phyloP scores from a whole-genome alignment of 2,329 filamentous ascomycete genomes.

The Conoideocrella luteorostrata region DNA sequence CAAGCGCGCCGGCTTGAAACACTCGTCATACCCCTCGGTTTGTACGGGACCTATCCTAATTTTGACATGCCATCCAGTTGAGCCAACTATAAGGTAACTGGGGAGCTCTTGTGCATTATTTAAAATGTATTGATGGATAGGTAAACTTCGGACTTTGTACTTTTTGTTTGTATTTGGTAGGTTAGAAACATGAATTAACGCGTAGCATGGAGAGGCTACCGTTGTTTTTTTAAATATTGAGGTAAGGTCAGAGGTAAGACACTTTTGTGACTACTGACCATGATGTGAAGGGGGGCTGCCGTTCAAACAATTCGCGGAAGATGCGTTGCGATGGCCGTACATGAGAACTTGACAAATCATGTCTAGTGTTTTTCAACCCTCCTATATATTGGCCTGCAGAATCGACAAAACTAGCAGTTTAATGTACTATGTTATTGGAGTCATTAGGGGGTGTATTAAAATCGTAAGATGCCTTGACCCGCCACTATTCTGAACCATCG shows the following conservation, averaged over 20 bases:
- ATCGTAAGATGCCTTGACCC: conserved; percentile 21
- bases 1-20: background rate
- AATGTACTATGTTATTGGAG: conserved; percentile 7
- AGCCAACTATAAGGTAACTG: conserved; percentile 4
- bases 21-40: background rate
- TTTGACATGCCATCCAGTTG: background rate
- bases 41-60: background rate
- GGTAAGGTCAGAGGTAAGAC: conserved; percentile 54
- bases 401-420: background rate
- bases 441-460: conserved; percentile 18
- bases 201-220: conserved; percentile 7
- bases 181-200: conserved; percentile 7
- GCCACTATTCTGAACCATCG: conserved; percentile 23
- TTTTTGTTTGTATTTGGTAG: conserved; percentile 12
- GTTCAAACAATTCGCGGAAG: too few species aligned
- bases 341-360: too few species aligned
- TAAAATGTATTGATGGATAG: conserved; percentile 15
- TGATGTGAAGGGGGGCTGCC: background rate
- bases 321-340: background rate
- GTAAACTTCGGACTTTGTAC: conserved; percentile 2
- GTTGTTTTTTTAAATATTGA: conserved; percentile 18
- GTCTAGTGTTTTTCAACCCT: too few species aligned
- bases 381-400: too few species aligned
- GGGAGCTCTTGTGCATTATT: background rate
- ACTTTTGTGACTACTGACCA: conserved; percentile 31